Conservation (phyloP, 1,284 basidiomycete species). For the Afroboletus lepidellus region DNA sequence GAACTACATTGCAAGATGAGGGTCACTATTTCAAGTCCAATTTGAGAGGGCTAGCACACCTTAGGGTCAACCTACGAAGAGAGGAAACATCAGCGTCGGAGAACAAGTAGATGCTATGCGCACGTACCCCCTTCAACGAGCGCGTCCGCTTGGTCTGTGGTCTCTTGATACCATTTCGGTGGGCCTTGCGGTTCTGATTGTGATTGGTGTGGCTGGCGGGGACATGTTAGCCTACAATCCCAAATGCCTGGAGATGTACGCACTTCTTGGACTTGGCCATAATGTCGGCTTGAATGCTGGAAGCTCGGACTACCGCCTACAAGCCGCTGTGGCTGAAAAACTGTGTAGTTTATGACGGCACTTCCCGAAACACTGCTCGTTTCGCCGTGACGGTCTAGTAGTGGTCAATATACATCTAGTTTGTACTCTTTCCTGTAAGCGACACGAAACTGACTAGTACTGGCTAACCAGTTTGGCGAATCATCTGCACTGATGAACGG, state of each 20-base stretch:
- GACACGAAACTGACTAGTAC: no score
- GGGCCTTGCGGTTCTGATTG: slow-evolving; percentile 94
- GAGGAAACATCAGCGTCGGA: slow-evolving; percentile 9
- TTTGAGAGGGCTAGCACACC: slow-evolving; percentile 42
- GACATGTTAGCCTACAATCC: slow-evolving; percentile 9
- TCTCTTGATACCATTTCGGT: slow-evolving; percentile 95
- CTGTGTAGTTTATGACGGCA: slow-evolving; percentile 37
- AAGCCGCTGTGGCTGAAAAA: slow-evolving; percentile 41
- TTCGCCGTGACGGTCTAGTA: no score
- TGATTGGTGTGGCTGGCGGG: slow-evolving; percentile 80
- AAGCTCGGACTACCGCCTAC: slow-evolving; percentile 16
- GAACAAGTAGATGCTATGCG: neutral
- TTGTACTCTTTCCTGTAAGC: no score
- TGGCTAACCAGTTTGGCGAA: no score
- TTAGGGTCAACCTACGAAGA: slow-evolving; percentile 76
- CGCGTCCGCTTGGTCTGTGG: slow-evolving; percentile 75
- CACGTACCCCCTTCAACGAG: slow-evolving; percentile 88
- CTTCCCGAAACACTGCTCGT: slow-evolving; percentile 12
- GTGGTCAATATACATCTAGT: no score
- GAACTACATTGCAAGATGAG: slow-evolving; percentile 53
- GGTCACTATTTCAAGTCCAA: slow-evolving; percentile 4
- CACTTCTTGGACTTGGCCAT: slow-evolving; percentile 88
- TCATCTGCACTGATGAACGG: no score
- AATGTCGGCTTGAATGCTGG: slow-evolving; percentile 43
- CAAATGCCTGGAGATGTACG: slow-evolving; percentile 17